Conservation (phyloP, 2,329 filamentous ascomycete genomes). For the Paraphoma sp. region DNA sequence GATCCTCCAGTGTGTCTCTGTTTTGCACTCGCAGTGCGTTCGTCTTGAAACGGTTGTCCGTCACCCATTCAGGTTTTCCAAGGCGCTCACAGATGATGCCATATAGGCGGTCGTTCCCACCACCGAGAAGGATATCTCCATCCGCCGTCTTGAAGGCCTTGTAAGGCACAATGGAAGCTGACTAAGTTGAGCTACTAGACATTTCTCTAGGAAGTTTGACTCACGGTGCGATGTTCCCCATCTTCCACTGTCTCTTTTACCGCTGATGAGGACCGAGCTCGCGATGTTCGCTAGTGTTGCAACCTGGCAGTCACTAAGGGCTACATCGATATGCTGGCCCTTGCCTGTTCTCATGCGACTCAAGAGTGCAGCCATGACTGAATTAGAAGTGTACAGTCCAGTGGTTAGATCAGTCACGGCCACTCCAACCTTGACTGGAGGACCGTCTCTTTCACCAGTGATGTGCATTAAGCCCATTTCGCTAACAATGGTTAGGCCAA, state of each 20-base stretch:
- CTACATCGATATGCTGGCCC: slow-evolving; percentile 92
- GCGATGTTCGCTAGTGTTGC: slow-evolving; percentile 95
- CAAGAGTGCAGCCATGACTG: slow-evolving; percentile 93
- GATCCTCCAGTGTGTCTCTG: slow-evolving; percentile 75
- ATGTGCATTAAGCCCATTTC: slow-evolving; percentile 99
- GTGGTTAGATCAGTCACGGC: slow-evolving; percentile 97
- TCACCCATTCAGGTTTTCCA: slow-evolving; percentile 64
- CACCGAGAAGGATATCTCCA: slow-evolving; percentile 68
- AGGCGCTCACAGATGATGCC: slow-evolving; percentile 65
- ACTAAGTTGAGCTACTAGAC: too few species aligned
- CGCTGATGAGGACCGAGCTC: slow-evolving; percentile 87
- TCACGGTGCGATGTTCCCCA: slow-evolving; percentile 96
- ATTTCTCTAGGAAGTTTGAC: slow-evolving; percentile 20
- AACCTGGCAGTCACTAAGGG: slow-evolving; percentile 92
- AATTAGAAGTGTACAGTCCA: slow-evolving; percentile 92
- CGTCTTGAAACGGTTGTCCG: slow-evolving; percentile 63
- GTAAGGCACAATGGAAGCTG: slow-evolving; percentile 97
- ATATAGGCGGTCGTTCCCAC: slow-evolving; percentile 68
- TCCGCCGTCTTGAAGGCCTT: slow-evolving; percentile 75
- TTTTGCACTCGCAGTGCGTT: slow-evolving; percentile 70
- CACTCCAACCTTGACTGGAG: slow-evolving; percentile 95
- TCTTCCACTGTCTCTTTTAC: slow-evolving; percentile 82
- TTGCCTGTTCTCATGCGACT: slow-evolving; percentile 73
- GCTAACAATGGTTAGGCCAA: slow-evolving; percentile 36
- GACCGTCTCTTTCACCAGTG: slow-evolving; percentile 84